Evolutionary conservation across 2,329 filamentous ascomycete species (phyloP), one percentile per base, ranked within the genome.

Genomic region (Apiospora hydei): DNA sequence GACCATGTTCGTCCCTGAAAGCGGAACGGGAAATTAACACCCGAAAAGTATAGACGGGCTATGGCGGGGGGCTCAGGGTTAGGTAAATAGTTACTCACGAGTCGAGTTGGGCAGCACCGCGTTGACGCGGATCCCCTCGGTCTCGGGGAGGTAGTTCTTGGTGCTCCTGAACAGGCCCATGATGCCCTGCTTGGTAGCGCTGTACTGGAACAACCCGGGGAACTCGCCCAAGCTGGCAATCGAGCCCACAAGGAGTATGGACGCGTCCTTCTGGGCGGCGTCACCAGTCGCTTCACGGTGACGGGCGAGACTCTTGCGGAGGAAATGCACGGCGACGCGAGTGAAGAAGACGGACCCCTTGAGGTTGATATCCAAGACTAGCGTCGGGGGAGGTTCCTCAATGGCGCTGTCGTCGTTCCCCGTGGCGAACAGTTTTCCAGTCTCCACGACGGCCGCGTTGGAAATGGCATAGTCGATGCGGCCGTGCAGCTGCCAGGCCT

Each of bases 91-190:
- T 3, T 26, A 34, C 61, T 38, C 30, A 53, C 70, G 44, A 7
- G 70, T 71, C 46, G 51, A 30, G 41, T 67, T 49, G 21, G 70
- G 70, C 24, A 71, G 10, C 43, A 71, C 66, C 7, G 57, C 64
- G 18, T 71, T 69, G 44, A 69, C 34, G 30, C 66, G 64, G 34
- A 69, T 69, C 18, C 70, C 64, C 70, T 69, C 70, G 24, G 34
- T 49, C 18, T 26, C 64, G n/a, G 18, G 57, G 30, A 71, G 47
- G 16, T 26, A 21, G 3, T 51, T 14, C 61, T 57, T 38, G 11
- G 66, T 41, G 7, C 66, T 69, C 70, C 70, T 13, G 70, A 71
- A 69, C 34, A 69, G 64, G 21, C 47, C 70, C 66, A 71, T 41
- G 66, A 69, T 14, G 11, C 70, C 70, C 34, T 71, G 70, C 34